A percentile compares a stretch with the other conserved stretches of the same genome.
phyloP scores from a whole-genome alignment of 2,329 filamentous ascomycete genomes.

The Grosmannia serpens region DNA sequence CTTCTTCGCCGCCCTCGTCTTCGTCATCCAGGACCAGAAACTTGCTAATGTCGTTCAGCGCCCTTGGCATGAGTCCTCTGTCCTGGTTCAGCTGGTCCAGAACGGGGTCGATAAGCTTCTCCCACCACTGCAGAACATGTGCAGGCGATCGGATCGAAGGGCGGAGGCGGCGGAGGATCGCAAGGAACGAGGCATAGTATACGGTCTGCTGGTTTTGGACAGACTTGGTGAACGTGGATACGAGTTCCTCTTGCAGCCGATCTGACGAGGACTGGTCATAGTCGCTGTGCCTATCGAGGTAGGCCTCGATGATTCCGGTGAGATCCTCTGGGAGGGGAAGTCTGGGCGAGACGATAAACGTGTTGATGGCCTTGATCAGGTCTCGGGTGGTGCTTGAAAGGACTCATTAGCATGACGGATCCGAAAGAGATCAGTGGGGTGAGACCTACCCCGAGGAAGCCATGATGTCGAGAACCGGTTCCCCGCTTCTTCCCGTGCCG shows the following conservation, averaged over 20 bases:
- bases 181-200: conserved; percentile 56
- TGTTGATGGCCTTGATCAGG: conserved; percentile 44
- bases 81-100: conserved; percentile 45
- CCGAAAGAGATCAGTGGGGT: neutral
- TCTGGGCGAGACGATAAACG: conserved; percentile 35
- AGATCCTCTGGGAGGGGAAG: conserved; percentile 58
- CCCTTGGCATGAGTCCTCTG: conserved; percentile 52
- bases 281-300: conserved; percentile 55
- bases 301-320: conserved; percentile 48
- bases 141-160: conserved; percentile 51
- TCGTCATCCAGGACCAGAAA: conserved; percentile 52
- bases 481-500: neutral
- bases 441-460: neutral
- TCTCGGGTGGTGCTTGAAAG: conserved; percentile 44
- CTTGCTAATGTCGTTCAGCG: conserved; percentile 51
- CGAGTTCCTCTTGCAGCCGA: conserved; percentile 61
- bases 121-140: conserved; percentile 62
- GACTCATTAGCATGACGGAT: neutral
- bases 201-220: conserved; percentile 40
- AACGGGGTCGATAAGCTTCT: conserved; percentile 45
- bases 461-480: neutral
- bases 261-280: conserved; percentile 59
- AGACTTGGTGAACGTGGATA: conserved; percentile 52
- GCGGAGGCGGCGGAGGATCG: conserved; percentile 51
- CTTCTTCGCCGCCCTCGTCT: conserved; percentile 30